Evolutionary conservation across 495 filamentous ascomycete genomes (phyloP), one percentile per base, ranked within the genome.

Genomic region (Penicillium argentinense): DNA sequence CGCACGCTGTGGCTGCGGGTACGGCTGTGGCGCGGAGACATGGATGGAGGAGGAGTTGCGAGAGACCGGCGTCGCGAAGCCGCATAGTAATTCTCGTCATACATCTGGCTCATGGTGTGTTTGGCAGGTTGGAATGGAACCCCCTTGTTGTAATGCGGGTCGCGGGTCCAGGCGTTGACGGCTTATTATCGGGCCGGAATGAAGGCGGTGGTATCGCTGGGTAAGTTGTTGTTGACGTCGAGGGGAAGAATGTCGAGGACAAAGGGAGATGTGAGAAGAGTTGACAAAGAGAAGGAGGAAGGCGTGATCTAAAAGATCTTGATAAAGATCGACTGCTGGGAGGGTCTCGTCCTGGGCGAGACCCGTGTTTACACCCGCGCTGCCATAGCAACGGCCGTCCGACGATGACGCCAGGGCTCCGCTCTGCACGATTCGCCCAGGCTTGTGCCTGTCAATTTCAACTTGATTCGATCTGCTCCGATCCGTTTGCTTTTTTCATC

Each of bases 1-100:
- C 85, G 69, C 16, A 81, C 75, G 50, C 82, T 85, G 32, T 85
- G 76, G 17, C 75, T 75, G 41, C 81, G 76, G 46, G 76, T 69
- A 44, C 78, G 76, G 42, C 62, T 75, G 49, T 78, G 64, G 60
- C 64, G 67, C 14, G 76, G 75, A 16, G 68, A 63, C 45, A 72
- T 66, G 21, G 75, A 71, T 42, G 60, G 73, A 53, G 59, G 70
- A 56, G 71, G 75, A 46, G 71, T 72, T 17, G 69, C 68, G 55
- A 77, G 48, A 9, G 74, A 74, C 58, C 71, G 75, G 43, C 74
- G 72, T 46, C 72, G 71, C 34, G 73, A 70, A 45, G 68, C 66
- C 48, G 70, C 73, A 67, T 77, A 74, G 53, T 72, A 66, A 45
- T 75, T 63, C 48, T 75, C 73, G 51, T 75, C 72, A 50, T 77